Evolutionary conservation across 495 filamentous ascomycete species (phyloP).

Genomic region (Lasiosphaeris hirsuta): DNA sequence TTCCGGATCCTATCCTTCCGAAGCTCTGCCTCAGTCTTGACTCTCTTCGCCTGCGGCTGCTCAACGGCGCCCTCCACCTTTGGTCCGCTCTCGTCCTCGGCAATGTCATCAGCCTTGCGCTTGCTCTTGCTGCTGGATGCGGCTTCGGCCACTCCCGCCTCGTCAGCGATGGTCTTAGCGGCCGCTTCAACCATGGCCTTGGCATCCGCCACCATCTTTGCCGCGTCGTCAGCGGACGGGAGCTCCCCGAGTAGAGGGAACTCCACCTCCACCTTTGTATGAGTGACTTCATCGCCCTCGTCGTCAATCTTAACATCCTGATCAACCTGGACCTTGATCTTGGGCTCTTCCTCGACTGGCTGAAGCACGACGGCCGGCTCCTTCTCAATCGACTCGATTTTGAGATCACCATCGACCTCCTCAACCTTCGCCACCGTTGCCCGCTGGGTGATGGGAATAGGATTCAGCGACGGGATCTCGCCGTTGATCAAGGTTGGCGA

Average conservation of each 20-base stretch:
- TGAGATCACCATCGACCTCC: constrained; percentile 30
- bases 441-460: constrained; percentile 17
- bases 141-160: constrained; percentile 35
- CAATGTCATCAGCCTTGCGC: constrained; percentile 77
- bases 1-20: constrained; percentile 79
- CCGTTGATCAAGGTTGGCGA: constrained; percentile 35
- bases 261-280: constrained; percentile 78
- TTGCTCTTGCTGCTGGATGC: constrained; percentile 56
- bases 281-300: constrained; percentile 61
- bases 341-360: constrained; percentile 50
- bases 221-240: constrained; percentile 68
- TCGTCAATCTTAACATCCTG: constrained; percentile 61
- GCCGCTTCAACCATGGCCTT: constrained; percentile 88
- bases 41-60: constrained; percentile 64
- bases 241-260: constrained; percentile 59
- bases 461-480: constrained; percentile 27
- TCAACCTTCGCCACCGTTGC: constrained; percentile 32
- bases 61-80: constrained; percentile 52
- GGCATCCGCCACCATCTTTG: constrained; percentile 79
- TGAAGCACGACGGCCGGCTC: constrained; percentile 43
- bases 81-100: constrained; percentile 38
- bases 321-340: constrained; percentile 67
- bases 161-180: constrained; percentile 48
- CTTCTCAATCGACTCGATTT: constrained; percentile 41
- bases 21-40: constrained; percentile 69